These are phyloP conservation scores for Debaryomycetaceae sp. DNA, from an alignment of 1,139 yeast species.

Conservation along the genomic window DNA sequence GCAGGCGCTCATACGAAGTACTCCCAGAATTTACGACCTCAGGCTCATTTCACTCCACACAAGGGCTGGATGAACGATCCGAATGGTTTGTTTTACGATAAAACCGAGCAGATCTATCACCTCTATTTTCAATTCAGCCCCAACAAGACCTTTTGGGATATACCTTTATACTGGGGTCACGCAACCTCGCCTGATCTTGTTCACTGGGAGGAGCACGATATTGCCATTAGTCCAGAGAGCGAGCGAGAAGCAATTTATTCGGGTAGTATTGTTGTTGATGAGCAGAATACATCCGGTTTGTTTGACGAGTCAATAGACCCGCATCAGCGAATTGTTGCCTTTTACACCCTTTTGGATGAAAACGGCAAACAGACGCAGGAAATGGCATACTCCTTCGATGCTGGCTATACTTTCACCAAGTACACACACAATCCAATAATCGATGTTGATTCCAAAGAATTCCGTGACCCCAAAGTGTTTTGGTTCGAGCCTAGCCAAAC, in stretches of 20 bases:
- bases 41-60: conserved; percentile 1
- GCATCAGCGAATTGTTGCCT: conserved; percentile 1
- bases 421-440: background rate
- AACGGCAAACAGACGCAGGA: conserved; percentile 1
- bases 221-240: background rate
- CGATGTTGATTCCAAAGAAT: background rate
- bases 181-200: conserved; percentile 1
- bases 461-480: conserved; percentile 1
- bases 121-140: conserved; percentile 1
- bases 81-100: conserved; percentile 1
- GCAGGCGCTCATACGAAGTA: too few species aligned
- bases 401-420: conserved; percentile 1
- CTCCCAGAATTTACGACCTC: too few species aligned
- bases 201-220: background rate
- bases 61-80: conserved; percentile 1
- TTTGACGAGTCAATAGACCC: conserved; percentile 1
- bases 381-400: background rate
- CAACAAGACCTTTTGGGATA: background rate
- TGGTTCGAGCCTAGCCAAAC: background rate
- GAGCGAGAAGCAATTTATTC: background rate
- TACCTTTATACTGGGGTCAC: conserved; percentile 1
- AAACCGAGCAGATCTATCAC: background rate
- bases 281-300: background rate
- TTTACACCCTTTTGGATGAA: background rate
- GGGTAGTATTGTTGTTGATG: background rate